Evolutionary conservation across 768 basidiomycete genomes (phyloP), one percentile per base, ranked within the genome.

Genomic region (Lepiota venenata): DNA sequence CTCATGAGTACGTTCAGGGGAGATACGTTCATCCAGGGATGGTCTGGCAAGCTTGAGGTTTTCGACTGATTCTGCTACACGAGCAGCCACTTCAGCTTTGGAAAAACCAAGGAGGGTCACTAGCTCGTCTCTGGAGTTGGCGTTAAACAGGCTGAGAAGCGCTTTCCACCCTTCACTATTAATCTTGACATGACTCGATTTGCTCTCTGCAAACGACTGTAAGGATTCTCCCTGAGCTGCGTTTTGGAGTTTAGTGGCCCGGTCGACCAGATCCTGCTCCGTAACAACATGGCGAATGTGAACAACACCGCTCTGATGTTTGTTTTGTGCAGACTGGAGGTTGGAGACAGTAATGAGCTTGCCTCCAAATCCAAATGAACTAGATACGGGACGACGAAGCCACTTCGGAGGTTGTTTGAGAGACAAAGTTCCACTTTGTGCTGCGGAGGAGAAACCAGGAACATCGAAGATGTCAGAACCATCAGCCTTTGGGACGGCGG

Each of bases 321-420:
- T 90, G 22, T 93, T 93, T 45, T 87, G 83, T 0, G 82, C 80
- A 29, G 73, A 73, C 0, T 81, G 74, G n/a, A 94, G 76, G 66
- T 96, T 96, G 48, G 81, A 82, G 2, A 93, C 84, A 1, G 84
- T 82, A 11, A 91, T 83, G 18, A 99, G 77, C 62, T 88, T 84
- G 25, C 96, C 96, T 3, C 94, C 92, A 60, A 94, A 98, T 0
- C 95, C 96, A 61, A 96, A 98, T 0, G 91, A 85, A 45, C 75
- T 80, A 0, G 87, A 85, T 0, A 80, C 76, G 0, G 96, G 92
- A 16, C 95, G 81, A 35, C 90, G 85, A 12, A 98, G 81, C 97
- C 96, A 98, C 63, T 93, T 95, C 1, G 96, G 96, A n/a, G 93
- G 89, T 62, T 95, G 92, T 65, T 90, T 90, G 58, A 98, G 82